Base-by-base conservation (phyloP, 2,329 filamentous ascomycete genomes). In the Diaporthe australafricana region DNA sequence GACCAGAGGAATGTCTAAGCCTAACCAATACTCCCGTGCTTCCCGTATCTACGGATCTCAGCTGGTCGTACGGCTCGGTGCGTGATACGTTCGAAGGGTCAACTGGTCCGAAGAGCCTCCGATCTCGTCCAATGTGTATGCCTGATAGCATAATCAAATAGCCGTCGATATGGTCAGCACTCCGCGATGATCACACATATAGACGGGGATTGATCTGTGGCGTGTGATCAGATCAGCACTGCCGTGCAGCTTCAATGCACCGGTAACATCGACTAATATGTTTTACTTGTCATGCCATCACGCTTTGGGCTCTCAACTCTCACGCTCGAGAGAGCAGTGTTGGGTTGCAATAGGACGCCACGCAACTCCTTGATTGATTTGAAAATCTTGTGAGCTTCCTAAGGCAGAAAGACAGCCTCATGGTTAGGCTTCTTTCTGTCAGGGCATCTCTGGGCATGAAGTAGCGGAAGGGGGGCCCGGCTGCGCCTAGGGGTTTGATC, bases 1-100 rank as follows among this genome's bases (percentile, higher is more conserved):
- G 25, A 2, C 2, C 25, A 47, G 5, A 32, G 17, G 27, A 30
- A 5, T 17, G 2, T 11, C 12, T n/a, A 20, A 5, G 25, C 25
- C 57, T 9, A 32, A 3, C 9, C 5, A 32, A 22, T 32, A 3
- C 9, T 32, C 5, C 17, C 32, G 11, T 20, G 57, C 14, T 17
- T 14, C 8, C 17, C 42, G 3, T 35, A 5, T 48, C 57, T 22
- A 22, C 25, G 22, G 40, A 0, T 32, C 32, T 16, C 9, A 47
- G 20, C n/a, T 47, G 25, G 17, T 22, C 17, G 40, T 32, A 14
- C 40, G 40, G 25, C 27, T 47, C 57, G 40, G 56, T 45, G 11
- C 25, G 56, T 25, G 40, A 22, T 62, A 38, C 57, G 57, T 38
- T 62, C 57, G 9, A 38, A 63, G 27, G 40, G 57, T 35, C 42